Percentiles rank a stretch among this genome's conserved stretches.
These are phyloP conservation scores for Candida tetrigidarum DNA, from an alignment of 1,139 yeast species.

Conservation along the genomic window DNA sequence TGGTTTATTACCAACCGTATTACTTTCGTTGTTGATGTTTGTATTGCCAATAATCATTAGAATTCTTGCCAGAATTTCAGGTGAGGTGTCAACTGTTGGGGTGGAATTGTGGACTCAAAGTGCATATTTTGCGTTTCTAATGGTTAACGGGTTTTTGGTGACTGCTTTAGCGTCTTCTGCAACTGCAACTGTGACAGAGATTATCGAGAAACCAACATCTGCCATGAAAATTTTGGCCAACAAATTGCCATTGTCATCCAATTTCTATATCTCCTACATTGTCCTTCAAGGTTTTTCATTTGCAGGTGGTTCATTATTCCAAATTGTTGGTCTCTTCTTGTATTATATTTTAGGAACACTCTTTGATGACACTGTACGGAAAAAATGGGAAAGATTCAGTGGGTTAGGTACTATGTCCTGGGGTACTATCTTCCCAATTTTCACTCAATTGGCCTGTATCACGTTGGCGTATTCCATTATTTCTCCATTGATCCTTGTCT, in stretches of 20 bases:
- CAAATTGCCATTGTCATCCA: constrained; percentile 87
- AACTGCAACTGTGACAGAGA: constrained; percentile 69
- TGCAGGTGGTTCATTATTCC: constrained; percentile 80
- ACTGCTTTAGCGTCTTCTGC: constrained; percentile 76
- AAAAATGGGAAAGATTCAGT: constrained; percentile 77
- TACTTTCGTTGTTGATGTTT: constrained; percentile 69
- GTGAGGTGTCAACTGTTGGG: constrained; percentile 64
- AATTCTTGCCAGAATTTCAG: constrained; percentile 67
- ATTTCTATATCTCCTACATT: constrained; percentile 76
- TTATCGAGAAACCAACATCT: constrained; percentile 62
- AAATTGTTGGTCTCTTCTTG: constrained; percentile 71
- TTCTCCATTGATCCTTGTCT: constrained; percentile 72
- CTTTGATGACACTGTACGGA: constrained; percentile 83
- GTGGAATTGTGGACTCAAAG: constrained; percentile 77
- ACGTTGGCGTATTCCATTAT: constrained; percentile 79
- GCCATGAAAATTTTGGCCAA: constrained; percentile 74
- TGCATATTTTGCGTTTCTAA: constrained; percentile 72
- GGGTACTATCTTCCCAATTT: constrained; percentile 90
- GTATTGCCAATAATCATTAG: constrained; percentile 82
- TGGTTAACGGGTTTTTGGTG: constrained; percentile 71
- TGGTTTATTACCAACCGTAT: constrained; percentile 73
- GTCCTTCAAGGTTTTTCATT: constrained; percentile 83
- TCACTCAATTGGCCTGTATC: constrained; percentile 82
- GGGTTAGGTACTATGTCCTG: constrained; percentile 68
- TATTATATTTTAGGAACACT: constrained; percentile 70